phyloP scores from a whole-genome alignment of 148 eudicot genomes.

The Spergularia bocconei region DNA sequence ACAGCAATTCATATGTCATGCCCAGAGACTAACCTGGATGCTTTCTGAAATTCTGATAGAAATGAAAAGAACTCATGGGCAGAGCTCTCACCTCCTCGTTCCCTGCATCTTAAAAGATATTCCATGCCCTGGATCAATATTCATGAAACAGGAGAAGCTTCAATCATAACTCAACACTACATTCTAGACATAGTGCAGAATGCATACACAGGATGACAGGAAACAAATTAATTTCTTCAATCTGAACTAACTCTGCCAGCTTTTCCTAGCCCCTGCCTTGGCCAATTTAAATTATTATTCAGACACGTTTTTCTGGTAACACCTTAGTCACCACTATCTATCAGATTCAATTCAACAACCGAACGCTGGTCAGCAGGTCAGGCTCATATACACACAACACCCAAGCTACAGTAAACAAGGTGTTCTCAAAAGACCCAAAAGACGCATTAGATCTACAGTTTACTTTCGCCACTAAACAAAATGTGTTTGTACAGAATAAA shows the following conservation, averaged over 20 bases:
- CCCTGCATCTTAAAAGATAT: constrained; percentile 61
- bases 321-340: not conserved
- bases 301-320: not conserved
- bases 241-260: not conserved
- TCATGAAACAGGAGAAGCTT: not conserved
- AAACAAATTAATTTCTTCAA: not conserved
- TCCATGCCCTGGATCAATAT: constrained; percentile 67
- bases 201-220: not conserved
- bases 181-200: constrained; percentile 5
- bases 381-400: not conserved
- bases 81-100: constrained; percentile 66
- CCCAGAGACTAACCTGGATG: constrained; percentile 59
- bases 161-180: not conserved
- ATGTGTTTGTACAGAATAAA: too few relatives aligned
- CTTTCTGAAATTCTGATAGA: constrained; percentile 80
- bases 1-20: not conserved
- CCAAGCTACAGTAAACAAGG: not conserved
- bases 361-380: not conserved
- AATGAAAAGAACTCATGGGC: constrained; percentile 55
- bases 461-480: not conserved
- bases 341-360: not conserved
- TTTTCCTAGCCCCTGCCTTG: not conserved
- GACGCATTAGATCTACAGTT: not conserved
- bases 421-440: not conserved
- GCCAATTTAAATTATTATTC: not conserved